These are phyloP conservation scores for Colletotrichum sp. DNA, from an alignment of 2,329 filamentous ascomycete species.

Conservation along the genomic window DNA sequence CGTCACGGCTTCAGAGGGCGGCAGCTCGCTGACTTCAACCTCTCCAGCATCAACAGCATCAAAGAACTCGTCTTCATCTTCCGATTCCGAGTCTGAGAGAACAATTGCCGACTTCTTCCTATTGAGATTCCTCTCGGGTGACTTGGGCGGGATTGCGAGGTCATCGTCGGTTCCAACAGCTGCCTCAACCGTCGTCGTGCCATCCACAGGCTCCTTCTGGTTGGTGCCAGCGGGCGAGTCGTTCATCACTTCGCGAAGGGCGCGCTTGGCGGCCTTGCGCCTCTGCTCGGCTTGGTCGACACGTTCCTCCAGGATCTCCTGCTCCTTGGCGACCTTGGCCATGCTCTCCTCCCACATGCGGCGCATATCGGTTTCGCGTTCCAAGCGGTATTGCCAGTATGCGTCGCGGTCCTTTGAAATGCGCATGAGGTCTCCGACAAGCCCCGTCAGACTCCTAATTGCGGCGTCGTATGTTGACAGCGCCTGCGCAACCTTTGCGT, in stretches of 20 bases:
- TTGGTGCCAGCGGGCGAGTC: conserved; percentile 31
- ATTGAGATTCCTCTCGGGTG: conserved; percentile 43
- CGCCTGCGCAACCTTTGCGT: conserved; percentile 77
- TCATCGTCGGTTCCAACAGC: conserved; percentile 19
- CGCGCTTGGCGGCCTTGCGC: conserved; percentile 85
- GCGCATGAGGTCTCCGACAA: conserved; percentile 85
- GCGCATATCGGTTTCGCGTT: conserved; percentile 88
- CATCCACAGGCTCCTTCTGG: conserved; percentile 27
- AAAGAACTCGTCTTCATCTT: conserved; percentile 88
- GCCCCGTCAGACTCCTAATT: conserved; percentile 82
- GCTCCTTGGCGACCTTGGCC: conserved; percentile 93
- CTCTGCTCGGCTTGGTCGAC: conserved; percentile 92
- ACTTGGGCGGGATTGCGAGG: conserved; percentile 34
- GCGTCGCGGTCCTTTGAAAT: conserved; percentile 94
- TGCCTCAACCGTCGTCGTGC: conserved; percentile 36
- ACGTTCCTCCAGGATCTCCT: conserved; percentile 86
- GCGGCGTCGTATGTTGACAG: conserved; percentile 87
- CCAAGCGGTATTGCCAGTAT: conserved; percentile 95
- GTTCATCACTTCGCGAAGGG: conserved; percentile 79
- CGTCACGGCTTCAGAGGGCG: conserved; percentile 30
- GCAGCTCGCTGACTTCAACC: conserved; percentile 78
- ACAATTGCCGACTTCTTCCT: conserved; percentile 71
- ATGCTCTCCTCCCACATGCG: conserved; percentile 99
- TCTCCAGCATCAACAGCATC: conserved; percentile 95
- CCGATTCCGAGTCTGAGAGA: conserved; percentile 80